Conservation (phyloP, 352 stramenopile genomes). For the Phytopythium montanum region DNA sequence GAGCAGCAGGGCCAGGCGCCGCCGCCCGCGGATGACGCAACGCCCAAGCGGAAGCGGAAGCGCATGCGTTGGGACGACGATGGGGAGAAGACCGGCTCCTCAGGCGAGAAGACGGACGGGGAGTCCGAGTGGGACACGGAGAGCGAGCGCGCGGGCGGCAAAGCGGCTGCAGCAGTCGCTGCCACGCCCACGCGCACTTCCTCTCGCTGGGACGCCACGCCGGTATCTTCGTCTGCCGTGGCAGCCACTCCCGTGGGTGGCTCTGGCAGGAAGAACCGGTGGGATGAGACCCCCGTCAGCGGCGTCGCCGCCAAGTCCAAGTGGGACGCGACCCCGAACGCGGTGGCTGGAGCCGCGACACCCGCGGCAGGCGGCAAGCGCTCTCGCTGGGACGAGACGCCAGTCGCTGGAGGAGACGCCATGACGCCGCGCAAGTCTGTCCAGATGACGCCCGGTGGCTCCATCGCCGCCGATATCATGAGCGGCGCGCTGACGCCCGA, state of each 20-base stretch:
- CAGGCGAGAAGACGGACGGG: constrained; percentile 56
- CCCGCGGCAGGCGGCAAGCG: constrained; percentile 74
- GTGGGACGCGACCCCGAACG: constrained; percentile 93
- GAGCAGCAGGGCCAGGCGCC: constrained; percentile 31
- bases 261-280: constrained; percentile 68
- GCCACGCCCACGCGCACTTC: constrained; percentile 49
- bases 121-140: constrained; percentile 80
- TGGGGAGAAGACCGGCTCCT: constrained; percentile 15
- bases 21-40: constrained; percentile 20
- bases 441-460: constrained; percentile 71
- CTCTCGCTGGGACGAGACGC: constrained; percentile 97
- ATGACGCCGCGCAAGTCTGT: constrained; percentile 47
- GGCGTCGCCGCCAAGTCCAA: constrained; percentile 46
- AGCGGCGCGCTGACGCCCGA: constrained; percentile 84
- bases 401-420: constrained; percentile 53
- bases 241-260: constrained; percentile 32
- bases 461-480: constrained; percentile 49
- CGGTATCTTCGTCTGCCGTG: constrained; percentile 23
- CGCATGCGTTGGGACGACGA: constrained; percentile 87
- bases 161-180: constrained; percentile 27
- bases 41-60: constrained; percentile 61
- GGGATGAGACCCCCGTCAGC: constrained; percentile 78
- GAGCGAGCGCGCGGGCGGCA: constrained; percentile 31
- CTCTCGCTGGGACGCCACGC: constrained; percentile 79
- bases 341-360: constrained; percentile 39